phyloP scores from a whole-genome alignment of 768 basidiomycete species.

The Pulveroboletus sp. region DNA sequence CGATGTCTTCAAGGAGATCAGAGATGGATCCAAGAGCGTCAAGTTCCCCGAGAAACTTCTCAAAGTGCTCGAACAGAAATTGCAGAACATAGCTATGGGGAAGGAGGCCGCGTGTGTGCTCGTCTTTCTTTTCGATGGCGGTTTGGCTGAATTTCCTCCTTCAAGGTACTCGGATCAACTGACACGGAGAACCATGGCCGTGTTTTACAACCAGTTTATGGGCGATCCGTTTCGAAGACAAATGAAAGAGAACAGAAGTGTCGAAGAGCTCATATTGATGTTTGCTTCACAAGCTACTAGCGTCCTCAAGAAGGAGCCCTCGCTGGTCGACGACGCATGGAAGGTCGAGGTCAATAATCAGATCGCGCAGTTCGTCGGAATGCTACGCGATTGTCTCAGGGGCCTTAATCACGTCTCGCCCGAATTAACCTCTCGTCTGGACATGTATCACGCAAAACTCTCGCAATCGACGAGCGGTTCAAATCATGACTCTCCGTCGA shows the following conservation, averaged over 20 bases:
- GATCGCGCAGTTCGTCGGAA: slow-evolving; percentile 81
- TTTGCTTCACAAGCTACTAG: slow-evolving; percentile 90
- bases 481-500: slow-evolving; percentile 61
- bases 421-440: slow-evolving; percentile 77
- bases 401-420: slow-evolving; percentile 73
- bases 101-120: slow-evolving; percentile 77
- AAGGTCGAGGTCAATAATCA: slow-evolving; percentile 91
- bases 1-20: slow-evolving; percentile 75
- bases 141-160: slow-evolving; percentile 2
- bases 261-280: slow-evolving; percentile 95
- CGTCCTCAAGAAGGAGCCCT: slow-evolving; percentile 85
- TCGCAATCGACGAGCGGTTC: slow-evolving; percentile 63
- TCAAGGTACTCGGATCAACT: slow-evolving; percentile 84
- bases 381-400: slow-evolving; percentile 77
- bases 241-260: slow-evolving; percentile 94
- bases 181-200: slow-evolving; percentile 84
- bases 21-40: slow-evolving; percentile 77
- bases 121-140: neutral
- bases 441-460: slow-evolving; percentile 79
- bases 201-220: slow-evolving; percentile 88
- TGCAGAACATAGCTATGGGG: slow-evolving; percentile 92
- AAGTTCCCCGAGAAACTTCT: slow-evolving; percentile 93
- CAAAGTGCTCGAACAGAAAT: slow-evolving; percentile 83
- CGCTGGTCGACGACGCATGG: slow-evolving; percentile 83
- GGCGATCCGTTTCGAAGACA: slow-evolving; percentile 81